Base-by-base conservation (phyloP, 148 eudicot species). In the Rhododendron williamsianum region DNA sequence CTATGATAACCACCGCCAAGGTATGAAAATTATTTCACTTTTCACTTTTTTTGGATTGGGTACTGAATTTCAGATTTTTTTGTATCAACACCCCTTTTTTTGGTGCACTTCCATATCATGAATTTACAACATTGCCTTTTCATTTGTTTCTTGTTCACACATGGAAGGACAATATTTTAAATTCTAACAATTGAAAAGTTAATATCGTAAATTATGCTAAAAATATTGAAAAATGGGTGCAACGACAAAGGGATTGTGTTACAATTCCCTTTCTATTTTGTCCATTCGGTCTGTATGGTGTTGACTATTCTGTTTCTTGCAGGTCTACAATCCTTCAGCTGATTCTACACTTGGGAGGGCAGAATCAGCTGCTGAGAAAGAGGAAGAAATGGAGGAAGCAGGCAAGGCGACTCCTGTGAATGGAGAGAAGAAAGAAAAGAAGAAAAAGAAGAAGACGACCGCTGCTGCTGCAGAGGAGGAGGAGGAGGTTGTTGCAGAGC, bases 301-400 rank as follows among this genome's bases (percentile, higher is more conserved):
- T 52, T 79, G 49, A 83, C 16, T 35, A 46, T 54, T 58, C 25
- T 52, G 76, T 54, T 81, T 15, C 76, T 1, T 90, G 87, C 92
- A 96, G 98, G 90, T 93, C 0, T 96, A 96, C 77, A 96, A 96
- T 88, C 92, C 97, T 71, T 91, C 99, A n/a, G 95, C 99, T 0
- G 99, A 96, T 89, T 88, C 97, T n/a, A 45, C 89, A 84, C 67
- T 94, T 67, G 92, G 92, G 67, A 88, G 84, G 81, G 87, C 84
- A 18, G 91, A 90, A 71, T 10, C 87, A 7, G 82, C 82, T 56
- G 84, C 91, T 36, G 87, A 74, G 81, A 89, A 90, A 56, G 89
- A 85, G 52, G 91, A 82, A 27, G 84, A 81, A 76, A 54, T 60
- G 63, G 77, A 41, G 43, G 88, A 88, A 90, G 89, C 83, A 74